phyloP scores from a whole-genome alignment of 1,284 basidiomycete species.

The Tremellales sp. region DNA sequence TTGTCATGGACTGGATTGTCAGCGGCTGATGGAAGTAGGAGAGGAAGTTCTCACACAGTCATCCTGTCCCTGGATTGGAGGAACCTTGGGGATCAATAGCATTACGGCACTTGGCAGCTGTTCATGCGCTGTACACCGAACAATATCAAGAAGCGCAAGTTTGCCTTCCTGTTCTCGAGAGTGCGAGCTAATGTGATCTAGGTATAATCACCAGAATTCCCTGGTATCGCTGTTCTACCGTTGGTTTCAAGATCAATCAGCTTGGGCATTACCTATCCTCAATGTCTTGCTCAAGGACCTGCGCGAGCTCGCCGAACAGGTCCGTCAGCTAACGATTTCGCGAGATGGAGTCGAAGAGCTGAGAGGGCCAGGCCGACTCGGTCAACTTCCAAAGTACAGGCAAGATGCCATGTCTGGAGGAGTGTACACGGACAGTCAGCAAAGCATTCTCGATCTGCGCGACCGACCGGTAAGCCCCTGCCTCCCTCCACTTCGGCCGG shows the following conservation, averaged over 20 bases:
- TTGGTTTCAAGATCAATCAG: slow-evolving; percentile 68
- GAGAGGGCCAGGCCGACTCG: slow-evolving; percentile 44
- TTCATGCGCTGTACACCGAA: slow-evolving; percentile 29
- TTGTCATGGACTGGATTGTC: neutral
- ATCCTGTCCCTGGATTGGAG: slow-evolving; percentile 14
- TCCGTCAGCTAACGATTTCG: slow-evolving; percentile 10
- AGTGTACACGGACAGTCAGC: slow-evolving; percentile 81
- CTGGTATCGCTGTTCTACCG: slow-evolving; percentile 63
- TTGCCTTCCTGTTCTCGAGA: neutral
- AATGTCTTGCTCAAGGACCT: slow-evolving; percentile 75
- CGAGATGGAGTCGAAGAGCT: neutral
- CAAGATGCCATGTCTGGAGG: slow-evolving; percentile 71
- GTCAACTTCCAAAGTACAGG: slow-evolving; percentile 47
- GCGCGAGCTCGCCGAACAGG: slow-evolving; percentile 66
- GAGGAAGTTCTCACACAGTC: slow-evolving; percentile 28
- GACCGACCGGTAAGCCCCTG: slow-evolving; percentile 66
- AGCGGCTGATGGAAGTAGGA: slow-evolving; percentile 19
- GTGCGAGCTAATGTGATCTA: slow-evolving; percentile 4
- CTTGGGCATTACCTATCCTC: slow-evolving; percentile 75
- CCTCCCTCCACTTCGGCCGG: neutral
- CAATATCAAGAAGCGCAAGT: slow-evolving; percentile 37
- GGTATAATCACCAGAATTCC: slow-evolving; percentile 39
- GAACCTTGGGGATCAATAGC: slow-evolving; percentile 45
- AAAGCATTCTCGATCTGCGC: slow-evolving; percentile 90
- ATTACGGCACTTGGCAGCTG: slow-evolving; percentile 40